Percentiles rank a stretch among this genome's conserved stretches.
Evolutionary conservation across 2,329 filamentous ascomycete genomes (phyloP).

Genomic region (Ceratocystis harringtonii): DNA sequence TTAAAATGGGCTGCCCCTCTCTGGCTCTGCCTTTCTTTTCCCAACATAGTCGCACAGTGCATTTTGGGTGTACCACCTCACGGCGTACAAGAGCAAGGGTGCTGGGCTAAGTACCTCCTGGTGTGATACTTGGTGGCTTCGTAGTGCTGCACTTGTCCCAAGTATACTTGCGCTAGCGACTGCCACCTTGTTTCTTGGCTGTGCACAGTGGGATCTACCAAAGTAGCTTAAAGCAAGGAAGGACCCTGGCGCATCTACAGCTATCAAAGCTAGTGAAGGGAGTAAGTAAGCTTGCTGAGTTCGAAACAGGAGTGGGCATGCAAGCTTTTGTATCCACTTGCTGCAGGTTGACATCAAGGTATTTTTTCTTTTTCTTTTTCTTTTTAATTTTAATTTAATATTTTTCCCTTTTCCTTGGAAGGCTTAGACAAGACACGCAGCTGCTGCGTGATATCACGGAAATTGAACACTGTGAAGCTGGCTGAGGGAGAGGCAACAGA

Average conservation of each 20-base stretch:
- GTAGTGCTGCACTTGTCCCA: not conserved
- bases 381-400: too few species aligned
- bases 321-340: not conserved
- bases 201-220: not conserved
- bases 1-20: not conserved
- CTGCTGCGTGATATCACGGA: too few species aligned
- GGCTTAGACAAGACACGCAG: not conserved
- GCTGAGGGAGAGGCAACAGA: too few species aligned
- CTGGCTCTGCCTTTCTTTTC: not conserved
- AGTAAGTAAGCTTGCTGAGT: not conserved
- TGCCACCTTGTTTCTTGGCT: not conserved
- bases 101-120: slow-evolving; percentile 1
- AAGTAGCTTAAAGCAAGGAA: not conserved
- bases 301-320: not conserved
- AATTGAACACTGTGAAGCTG: too few species aligned
- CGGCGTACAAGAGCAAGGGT: slow-evolving; percentile 1
- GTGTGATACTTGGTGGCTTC: slow-evolving; percentile 1
- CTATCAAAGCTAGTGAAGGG: not conserved
- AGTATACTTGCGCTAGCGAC: not conserved
- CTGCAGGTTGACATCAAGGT: slow-evolving; percentile 1
- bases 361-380: too few species aligned
- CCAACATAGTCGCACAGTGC: slow-evolving; percentile 1
- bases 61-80: not conserved
- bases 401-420: not conserved
- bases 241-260: not conserved